Percentiles rank a stretch among this genome's conserved stretches.
Evolutionary conservation across 2,329 filamentous ascomycete genomes (phyloP).

Genomic region (Tolypocladium album): DNA sequence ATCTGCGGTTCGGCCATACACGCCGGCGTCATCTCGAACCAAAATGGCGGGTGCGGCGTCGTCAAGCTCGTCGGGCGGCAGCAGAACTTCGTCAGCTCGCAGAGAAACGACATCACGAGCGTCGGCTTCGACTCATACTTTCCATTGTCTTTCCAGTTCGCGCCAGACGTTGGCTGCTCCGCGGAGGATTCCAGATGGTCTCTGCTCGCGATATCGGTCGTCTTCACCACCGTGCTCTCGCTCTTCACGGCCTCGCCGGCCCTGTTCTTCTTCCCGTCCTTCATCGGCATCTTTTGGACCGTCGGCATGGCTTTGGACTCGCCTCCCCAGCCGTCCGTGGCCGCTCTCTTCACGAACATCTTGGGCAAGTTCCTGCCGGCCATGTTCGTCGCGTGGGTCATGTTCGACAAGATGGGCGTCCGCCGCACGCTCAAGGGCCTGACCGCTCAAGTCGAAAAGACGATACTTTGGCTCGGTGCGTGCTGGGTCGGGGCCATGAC

Average conservation of each 20-base stretch:
- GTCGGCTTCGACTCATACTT: constrained; percentile 80
- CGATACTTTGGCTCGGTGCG: constrained; percentile 77
- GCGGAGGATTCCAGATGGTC: constrained; percentile 77
- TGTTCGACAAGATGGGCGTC: constrained; percentile 75
- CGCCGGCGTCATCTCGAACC: constrained; percentile 63
- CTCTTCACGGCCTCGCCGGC: constrained; percentile 70
- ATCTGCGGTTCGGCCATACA: constrained; percentile 81
- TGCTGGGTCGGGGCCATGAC: constrained; percentile 88
- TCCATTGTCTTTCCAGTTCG: constrained; percentile 74
- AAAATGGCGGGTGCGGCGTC: constrained; percentile 71
- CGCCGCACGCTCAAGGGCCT: constrained; percentile 60
- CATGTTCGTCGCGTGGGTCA: constrained; percentile 75
- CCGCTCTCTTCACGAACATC: constrained; percentile 65
- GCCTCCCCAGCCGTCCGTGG: constrained; percentile 55
- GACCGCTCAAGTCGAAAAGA: constrained; percentile 80
- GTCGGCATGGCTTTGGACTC: constrained; percentile 85
- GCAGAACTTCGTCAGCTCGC: constrained; percentile 50
- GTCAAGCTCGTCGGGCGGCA: constrained; percentile 62
- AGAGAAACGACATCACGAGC: constrained; percentile 65
- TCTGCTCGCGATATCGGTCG: constrained; percentile 68
- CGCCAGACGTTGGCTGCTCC: constrained; percentile 52
- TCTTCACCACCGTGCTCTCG: constrained; percentile 67
- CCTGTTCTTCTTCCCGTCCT: constrained; percentile 77
- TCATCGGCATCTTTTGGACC: constrained; percentile 77
- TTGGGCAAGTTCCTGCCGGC: constrained; percentile 78